Conservation (phyloP, 2,329 filamentous ascomycete genomes). For the Cryphonectria carpinicola region DNA sequence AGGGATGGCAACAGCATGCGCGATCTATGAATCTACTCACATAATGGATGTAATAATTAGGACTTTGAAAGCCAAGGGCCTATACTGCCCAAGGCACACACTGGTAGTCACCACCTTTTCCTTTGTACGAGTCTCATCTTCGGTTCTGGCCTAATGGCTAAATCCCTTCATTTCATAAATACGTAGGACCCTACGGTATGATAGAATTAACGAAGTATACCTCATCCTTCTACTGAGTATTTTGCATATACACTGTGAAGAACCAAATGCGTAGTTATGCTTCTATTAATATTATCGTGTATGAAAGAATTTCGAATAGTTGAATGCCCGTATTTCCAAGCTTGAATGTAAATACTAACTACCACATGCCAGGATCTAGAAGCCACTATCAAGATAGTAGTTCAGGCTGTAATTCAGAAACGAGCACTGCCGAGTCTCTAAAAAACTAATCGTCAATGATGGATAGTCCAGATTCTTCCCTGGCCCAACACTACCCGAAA, state of each 20-base stretch:
- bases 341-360: neutral
- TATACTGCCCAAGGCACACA: neutral
- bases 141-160: neutral
- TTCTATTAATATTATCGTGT: no score
- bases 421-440: slow-evolving; percentile 17
- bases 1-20: slow-evolving; percentile 6
- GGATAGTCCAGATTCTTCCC: slow-evolving; percentile 25
- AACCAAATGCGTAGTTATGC: no score
- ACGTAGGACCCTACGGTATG: neutral
- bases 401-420: slow-evolving; percentile 24
- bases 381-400: slow-evolving; percentile 24
- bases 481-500: slow-evolving; percentile 11
- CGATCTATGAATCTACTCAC: neutral
- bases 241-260: no score
- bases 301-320: no score
- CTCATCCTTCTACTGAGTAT: no score
- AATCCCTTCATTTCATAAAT: neutral
- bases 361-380: neutral
- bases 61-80: neutral
- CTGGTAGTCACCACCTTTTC: neutral
- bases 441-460: slow-evolving; percentile 17
- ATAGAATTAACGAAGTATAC: neutral
- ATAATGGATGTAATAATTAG: neutral
- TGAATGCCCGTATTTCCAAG: neutral
- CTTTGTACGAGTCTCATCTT: neutral